A percentile compares a stretch with the other conserved stretches of the same genome.
These are phyloP conservation scores for Martiniozyma abietophila DNA, from an alignment of 805 yeast species.

Conservation along the genomic window DNA sequence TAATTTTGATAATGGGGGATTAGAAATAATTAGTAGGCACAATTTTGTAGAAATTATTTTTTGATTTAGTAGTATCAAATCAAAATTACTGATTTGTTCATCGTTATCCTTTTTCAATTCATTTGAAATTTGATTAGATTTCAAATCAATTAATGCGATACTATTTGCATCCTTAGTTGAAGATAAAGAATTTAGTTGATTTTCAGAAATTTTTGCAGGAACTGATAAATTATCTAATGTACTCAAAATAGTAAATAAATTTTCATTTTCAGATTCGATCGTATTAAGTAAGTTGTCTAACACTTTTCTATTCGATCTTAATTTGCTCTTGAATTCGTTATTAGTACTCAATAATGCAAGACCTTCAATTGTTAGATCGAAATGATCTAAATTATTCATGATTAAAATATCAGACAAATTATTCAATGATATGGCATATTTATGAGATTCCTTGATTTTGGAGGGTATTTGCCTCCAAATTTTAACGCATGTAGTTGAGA, in stretches of 20 bases:
- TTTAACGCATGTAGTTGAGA: conserved; percentile 43
- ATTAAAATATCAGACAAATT: conserved; percentile 23
- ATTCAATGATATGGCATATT: conserved; percentile 26
- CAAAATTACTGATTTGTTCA: conserved; percentile 20
- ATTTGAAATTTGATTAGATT: conserved; percentile 20
- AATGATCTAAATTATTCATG: conserved; percentile 21
- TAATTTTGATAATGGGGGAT: not conserved
- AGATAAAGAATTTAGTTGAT: conserved; percentile 28
- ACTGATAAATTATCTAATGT: conserved; percentile 33
- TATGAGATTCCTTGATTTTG: conserved; percentile 19
- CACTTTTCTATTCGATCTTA: conserved; percentile 30
- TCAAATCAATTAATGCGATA: conserved; percentile 18
- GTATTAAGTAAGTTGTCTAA: conserved; percentile 18
- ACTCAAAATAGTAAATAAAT: conserved; percentile 31
- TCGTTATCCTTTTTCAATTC: conserved; percentile 22
- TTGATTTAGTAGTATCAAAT: conserved; percentile 11
- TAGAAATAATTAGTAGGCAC: not conserved
- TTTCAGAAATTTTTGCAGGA: conserved; percentile 22
- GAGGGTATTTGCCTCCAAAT: conserved; percentile 44
- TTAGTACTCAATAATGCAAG: conserved; percentile 30
- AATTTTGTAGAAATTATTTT: conserved; percentile 14
- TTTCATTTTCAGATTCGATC: conserved; percentile 7
- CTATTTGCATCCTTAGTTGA: conserved; percentile 30
- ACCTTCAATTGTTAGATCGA: conserved; percentile 24
- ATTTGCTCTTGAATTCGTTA: conserved; percentile 21